Evolutionary conservation across 768 basidiomycete species (phyloP), one percentile per base, ranked within the genome.

Genomic region (Fibroporia radiculosa): DNA sequence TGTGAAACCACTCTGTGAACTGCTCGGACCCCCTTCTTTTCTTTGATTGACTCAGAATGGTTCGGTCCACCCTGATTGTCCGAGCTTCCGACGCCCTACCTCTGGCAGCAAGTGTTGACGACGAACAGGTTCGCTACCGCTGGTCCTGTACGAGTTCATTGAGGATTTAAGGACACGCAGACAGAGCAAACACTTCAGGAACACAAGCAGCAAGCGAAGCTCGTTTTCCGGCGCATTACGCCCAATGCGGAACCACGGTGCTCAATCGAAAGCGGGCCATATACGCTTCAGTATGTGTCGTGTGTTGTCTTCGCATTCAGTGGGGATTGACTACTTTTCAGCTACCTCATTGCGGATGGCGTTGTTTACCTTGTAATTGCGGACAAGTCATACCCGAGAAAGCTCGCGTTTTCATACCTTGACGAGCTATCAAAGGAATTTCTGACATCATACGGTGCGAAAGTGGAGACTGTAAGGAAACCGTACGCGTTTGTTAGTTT

Each of bases 401-500:
- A 98, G 65, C 79, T 98, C 26, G 93, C 93, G 1, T 99, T 99
- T 67, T 93, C 93, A 6, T 99, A 92, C 65, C 77, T 99, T 39
- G 93, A 97, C 54, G 96, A 99, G 66, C 74, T 99, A 34, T 87
- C 89, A 19, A 98, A 96, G 59, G 96, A 99, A 66, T 99, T 99
- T 60, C 77, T 84, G 29, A 78, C 79, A 41, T 87, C 87, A 5
- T 99, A 98, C 64, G 96, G 92, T 8, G 73, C 88, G 4, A 95
- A 92, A 64, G 90, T 98, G 16, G 95, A 97, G 56, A 74, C 78
- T 14, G 85, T 86, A 14, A 78, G 91, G 52, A 91, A 95, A 63
- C 96, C 96, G n/a, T 99, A 99, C 62, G 95, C 96, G 20, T 98
- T 98, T 61, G 87, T 98, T 48, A 93, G 96, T 37, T 99, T 99